Percentiles rank a stretch among this genome's conserved stretches.
These are phyloP conservation scores for Nemophila menziesii DNA, from an alignment of 257 asterid species.

Conservation along the genomic window DNA sequence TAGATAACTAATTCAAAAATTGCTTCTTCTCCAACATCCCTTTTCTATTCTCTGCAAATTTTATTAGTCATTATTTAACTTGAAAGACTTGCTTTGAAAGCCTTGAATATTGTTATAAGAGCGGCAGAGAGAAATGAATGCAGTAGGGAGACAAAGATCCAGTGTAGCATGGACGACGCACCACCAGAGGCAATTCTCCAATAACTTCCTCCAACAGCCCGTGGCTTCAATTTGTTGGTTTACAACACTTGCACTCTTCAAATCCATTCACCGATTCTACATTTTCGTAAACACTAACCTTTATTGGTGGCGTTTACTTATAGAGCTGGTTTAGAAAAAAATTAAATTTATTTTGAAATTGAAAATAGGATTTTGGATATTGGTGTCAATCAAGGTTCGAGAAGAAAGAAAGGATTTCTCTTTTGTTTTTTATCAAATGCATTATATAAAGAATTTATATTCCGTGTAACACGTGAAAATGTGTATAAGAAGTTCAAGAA, in stretches of 20 bases:
- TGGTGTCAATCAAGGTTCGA: slow-evolving; percentile 63
- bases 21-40: neutral
- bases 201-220: slow-evolving; percentile 65
- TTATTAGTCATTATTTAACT: too few species aligned
- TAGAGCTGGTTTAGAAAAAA: slow-evolving; percentile 26
- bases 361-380: slow-evolving; percentile 48
- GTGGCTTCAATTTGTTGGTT: slow-evolving; percentile 93
- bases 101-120: neutral
- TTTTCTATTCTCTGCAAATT: neutral
- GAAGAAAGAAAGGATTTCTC: too few species aligned
- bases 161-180: slow-evolving; percentile 65
- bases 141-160: slow-evolving; percentile 82
- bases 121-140: slow-evolving; percentile 47
- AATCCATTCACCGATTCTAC: slow-evolving; percentile 5
- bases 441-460: too few species aligned
- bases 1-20: neutral
- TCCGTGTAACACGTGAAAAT: too few species aligned
- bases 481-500: too few species aligned
- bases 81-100: neutral
- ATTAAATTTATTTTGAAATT: neutral
- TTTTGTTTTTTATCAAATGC: too few species aligned
- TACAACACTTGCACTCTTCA: slow-evolving; percentile 74
- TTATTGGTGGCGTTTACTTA: neutral
- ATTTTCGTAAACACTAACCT: slow-evolving; percentile 1
- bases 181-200: slow-evolving; percentile 82